Evolutionary conservation across 2,329 filamentous ascomycete species (phyloP).

Genomic region (Botrytis hyacinthi): DNA sequence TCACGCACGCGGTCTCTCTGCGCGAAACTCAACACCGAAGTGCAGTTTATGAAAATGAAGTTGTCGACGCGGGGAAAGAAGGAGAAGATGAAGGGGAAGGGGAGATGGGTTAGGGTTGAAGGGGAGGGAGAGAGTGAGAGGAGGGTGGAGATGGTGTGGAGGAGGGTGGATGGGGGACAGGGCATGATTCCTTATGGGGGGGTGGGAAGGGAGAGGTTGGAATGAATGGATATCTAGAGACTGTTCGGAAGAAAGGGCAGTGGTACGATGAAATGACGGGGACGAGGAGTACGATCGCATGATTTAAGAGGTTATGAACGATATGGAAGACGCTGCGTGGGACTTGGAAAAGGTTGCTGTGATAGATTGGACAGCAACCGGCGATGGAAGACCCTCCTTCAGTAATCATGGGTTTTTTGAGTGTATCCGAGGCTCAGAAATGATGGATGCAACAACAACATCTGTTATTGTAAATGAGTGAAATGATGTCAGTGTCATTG

Average conservation of each 20-base stretch:
- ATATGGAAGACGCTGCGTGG: background rate
- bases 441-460: background rate
- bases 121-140: slow-evolving; percentile 16
- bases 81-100: background rate
- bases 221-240: background rate
- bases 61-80: background rate
- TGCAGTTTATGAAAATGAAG: background rate
- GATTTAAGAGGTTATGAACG: background rate
- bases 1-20: slow-evolving; percentile 17
- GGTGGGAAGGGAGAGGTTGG: slow-evolving; percentile 18
- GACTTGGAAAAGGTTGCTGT: background rate
- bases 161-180: slow-evolving; percentile 17
- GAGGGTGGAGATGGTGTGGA: slow-evolving; percentile 17
- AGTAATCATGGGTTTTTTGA: background rate
- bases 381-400: background rate
- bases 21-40: slow-evolving; percentile 16
- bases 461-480: background rate
- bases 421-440: background rate
- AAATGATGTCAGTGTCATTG: background rate
- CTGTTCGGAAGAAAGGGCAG: rapidly evolving
- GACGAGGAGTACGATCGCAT: background rate
- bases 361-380: background rate
- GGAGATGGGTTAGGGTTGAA: slow-evolving; percentile 18
- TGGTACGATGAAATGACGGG: background rate
- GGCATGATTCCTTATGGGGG: slow-evolving; percentile 19